phyloP scores from a whole-genome alignment of 1,139 yeast genomes.

The Petasospora fabianii region DNA sequence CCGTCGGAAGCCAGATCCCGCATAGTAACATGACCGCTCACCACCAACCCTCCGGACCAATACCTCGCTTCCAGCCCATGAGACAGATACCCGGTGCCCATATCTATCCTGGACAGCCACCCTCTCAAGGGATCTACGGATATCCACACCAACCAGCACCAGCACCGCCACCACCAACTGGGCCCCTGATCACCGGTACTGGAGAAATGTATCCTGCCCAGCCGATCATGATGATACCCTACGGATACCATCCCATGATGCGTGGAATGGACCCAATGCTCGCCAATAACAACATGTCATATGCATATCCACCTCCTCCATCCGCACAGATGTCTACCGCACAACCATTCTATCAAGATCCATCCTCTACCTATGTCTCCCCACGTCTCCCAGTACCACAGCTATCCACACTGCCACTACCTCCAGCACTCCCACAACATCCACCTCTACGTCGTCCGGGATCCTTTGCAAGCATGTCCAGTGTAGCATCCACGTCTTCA shows the following conservation, averaged over 20 bases:
- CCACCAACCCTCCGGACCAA: neutral
- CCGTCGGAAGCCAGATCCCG: no score
- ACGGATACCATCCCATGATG: no score
- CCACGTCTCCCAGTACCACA: conserved; percentile 8
- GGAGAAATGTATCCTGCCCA: no score
- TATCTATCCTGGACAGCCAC: neutral
- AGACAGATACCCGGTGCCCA: no score
- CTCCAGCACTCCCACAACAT: conserved; percentile 4
- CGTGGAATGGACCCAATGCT: no score
- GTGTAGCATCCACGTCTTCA: neutral
- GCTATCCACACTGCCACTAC: conserved; percentile 5
- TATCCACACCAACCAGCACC: no score
- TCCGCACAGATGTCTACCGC: neutral
- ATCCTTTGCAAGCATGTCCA: conserved; percentile 1
- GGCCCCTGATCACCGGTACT: no score
- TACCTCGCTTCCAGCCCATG: neutral
- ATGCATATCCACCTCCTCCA: no score
- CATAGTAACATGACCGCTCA: neutral
- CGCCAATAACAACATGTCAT: no score
- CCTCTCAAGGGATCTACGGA: neutral
- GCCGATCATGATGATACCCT: no score
- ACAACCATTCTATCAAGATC: neutral
- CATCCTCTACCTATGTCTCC: neutral
- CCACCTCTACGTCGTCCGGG: conserved; percentile 2
- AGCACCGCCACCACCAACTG: no score